Evolutionary conservation across 768 basidiomycete species (phyloP), one percentile per base, ranked within the genome.

Genomic region (Tricholoma flavovirens): DNA sequence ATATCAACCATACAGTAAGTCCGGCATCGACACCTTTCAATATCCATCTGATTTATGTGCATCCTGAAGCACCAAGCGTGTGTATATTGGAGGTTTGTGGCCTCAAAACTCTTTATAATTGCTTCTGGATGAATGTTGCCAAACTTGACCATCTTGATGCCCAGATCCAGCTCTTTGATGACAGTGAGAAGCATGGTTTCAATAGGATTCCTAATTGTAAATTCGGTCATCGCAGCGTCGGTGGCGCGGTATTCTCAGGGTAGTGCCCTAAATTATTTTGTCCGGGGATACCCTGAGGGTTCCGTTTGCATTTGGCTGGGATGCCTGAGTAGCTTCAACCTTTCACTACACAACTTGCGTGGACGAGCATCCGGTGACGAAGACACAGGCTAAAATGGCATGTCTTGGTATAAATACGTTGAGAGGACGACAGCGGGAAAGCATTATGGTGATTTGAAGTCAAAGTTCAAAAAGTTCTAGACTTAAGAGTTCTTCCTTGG

Each of bases 101-200:
- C 60, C 56, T 60, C 58, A 51, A 48, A 50, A 50, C 22, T 11
- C 26, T 9, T 32, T 9, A 1, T 33, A n/a, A n/a, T 10, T 5
- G n/a, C 30, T 29, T n/a, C 33, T 19, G 24, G 9, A 15, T 45
- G 21, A 48, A 14, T 38, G 43, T 11, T 30, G 15, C 50, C 52
- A 62, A 83, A 81, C 70, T 82, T 54, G 72, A 75, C 57, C 76
- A 78, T 64, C 69, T 78, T 53, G 77, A 80, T 59, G 66, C 68
- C 46, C 82, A 83, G 64, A 70, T 81, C 17, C 72, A 76, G 52
- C 59, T 82, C 35, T 83, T 71, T 59, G 83, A 83, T 61, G 61
- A 66, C 49, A 73, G 80, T 51, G 70, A 62, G 52, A 69, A 65
- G 56, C 66, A 65, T 24, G 66, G 67, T 26, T 79, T 79, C 57